phyloP scores from a whole-genome alignment of 345 rosid species.

The Bruguiera parviflora region DNA sequence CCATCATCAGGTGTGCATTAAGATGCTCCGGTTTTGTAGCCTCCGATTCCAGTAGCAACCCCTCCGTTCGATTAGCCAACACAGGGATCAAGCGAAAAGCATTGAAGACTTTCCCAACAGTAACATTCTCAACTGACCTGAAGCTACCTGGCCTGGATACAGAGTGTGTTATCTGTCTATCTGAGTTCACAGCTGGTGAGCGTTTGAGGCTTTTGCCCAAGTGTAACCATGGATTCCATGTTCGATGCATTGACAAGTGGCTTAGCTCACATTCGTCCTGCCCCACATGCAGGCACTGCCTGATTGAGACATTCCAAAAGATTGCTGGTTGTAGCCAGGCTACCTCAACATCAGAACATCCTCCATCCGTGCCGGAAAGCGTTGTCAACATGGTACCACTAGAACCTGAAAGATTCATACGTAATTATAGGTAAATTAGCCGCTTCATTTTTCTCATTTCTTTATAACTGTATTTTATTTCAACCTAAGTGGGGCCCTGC shows the following conservation, averaged over 20 bases:
- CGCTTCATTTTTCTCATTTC: background rate
- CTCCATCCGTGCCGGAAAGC: conserved; percentile 33
- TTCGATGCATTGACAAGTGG: conserved; percentile 61
- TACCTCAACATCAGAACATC: conserved; percentile 38
- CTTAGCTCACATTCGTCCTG: conserved; percentile 62
- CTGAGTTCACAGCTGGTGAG: conserved; percentile 43
- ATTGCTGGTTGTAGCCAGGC: conserved; percentile 49
- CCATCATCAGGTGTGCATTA: conserved; percentile 40
- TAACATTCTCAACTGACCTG: conserved; percentile 38
- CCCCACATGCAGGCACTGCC: conserved; percentile 68
- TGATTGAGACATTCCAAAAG: conserved; percentile 72
- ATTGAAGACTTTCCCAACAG: conserved; percentile 42
- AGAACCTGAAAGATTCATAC: conserved; percentile 53
- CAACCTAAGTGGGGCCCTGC: conserved; percentile 19
- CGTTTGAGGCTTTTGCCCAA: conserved; percentile 46
- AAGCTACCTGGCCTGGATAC: conserved; percentile 42
- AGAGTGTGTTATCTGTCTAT: conserved; percentile 55
- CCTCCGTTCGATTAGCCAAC: conserved; percentile 24
- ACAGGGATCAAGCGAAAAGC: conserved; percentile 43
- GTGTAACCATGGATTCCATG: conserved; percentile 71
- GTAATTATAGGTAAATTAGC: conserved; percentile 37
- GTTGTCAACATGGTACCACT: conserved; percentile 43
- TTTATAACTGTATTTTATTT: conserved; percentile 8
- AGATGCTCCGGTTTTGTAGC: conserved; percentile 34
- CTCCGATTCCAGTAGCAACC: conserved; percentile 22